Evolutionary conservation across 306 rosid genomes (phyloP).

Genomic region (Adenanthera pavonina): DNA sequence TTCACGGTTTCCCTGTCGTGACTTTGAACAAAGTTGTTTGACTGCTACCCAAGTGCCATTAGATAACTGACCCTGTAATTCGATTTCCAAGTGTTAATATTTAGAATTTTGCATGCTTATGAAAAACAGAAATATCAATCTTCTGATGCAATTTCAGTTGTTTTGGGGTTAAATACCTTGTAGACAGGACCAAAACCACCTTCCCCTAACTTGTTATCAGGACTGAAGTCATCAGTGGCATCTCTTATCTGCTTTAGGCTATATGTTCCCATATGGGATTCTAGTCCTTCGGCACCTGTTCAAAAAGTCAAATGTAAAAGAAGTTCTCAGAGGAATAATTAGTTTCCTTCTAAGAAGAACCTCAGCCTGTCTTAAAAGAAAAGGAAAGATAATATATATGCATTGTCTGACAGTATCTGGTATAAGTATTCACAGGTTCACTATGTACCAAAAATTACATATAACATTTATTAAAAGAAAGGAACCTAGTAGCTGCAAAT

Average conservation of each 20-base stretch:
- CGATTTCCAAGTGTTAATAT: background rate
- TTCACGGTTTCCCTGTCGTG: constrained; percentile 61
- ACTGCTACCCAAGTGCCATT: constrained; percentile 65
- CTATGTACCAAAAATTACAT: background rate
- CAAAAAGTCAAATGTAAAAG: constrained; percentile 12
- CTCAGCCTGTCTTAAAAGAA: background rate
- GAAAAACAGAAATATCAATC: constrained; percentile 5
- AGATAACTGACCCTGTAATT: constrained; percentile 50
- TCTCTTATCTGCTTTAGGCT: constrained; percentile 53
- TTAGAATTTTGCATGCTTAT: constrained; percentile 24
- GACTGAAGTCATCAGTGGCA: constrained; percentile 64
- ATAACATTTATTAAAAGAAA: background rate
- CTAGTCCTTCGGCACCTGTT: constrained; percentile 45
- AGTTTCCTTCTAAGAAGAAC: background rate
- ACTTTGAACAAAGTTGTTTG: constrained; percentile 61
- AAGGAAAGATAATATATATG: background rate
- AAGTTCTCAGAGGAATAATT: background rate
- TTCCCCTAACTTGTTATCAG: constrained; percentile 66
- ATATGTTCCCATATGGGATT: constrained; percentile 46
- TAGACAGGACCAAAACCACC: constrained; percentile 87
- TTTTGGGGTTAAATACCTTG: constrained; percentile 51
- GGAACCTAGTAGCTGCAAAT: background rate
- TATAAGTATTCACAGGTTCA: background rate
- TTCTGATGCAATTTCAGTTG: background rate
- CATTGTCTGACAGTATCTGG: constrained; percentile 11